Base-by-base conservation (phyloP, 148 eudicot genomes). In the Rhododendron ovatum region DNA sequence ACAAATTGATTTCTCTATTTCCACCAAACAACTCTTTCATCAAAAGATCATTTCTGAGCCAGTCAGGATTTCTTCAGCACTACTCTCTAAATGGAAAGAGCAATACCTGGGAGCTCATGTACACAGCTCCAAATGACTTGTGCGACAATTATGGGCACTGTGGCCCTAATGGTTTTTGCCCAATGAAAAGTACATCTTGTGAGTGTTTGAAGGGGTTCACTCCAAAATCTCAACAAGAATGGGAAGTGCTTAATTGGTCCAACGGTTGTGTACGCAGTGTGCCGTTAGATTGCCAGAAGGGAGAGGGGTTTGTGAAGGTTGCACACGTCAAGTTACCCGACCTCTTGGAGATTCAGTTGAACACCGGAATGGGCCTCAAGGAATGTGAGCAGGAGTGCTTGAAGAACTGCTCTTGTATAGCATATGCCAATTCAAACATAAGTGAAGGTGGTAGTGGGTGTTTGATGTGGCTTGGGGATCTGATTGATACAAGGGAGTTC, bases 111-210 rank as follows among this genome's bases (percentile, higher is more conserved):
- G 88, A 53, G 18, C 2, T 37, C 26, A 10, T 89, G 74, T 45
- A 14, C 51, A 61, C 47, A 20, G 22, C 51, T 15, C 88, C 83
- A 7, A 41, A 18, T 4, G 88, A 87, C 28, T 7, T 69, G 0
- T 89, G 89, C 45, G 88, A 41, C 45, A 41, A 41, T 41, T 89
- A 85, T 43, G 59, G 13, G 2, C 43, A 26, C 2, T 87, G 88
- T 63, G 86, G 86, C 15, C 86, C 88, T 2, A 71, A 63, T 61
- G 89, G 89, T 0, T 47, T n/a, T 78, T 89, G 91, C 35, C 30
- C 47, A 26, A 83, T 69, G 3, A 53, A n/a, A 14, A 80, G 55
- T 11, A 51, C 86, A 1, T 86, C 84, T 0, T 87, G 91, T 37
- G 79, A 59, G 50, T 89, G 89, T 33, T 84, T 87, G 48, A 55